Evolutionary conservation across 2,329 filamentous ascomycete genomes (phyloP).

Genomic region (Simplicillium aogashimaense): DNA sequence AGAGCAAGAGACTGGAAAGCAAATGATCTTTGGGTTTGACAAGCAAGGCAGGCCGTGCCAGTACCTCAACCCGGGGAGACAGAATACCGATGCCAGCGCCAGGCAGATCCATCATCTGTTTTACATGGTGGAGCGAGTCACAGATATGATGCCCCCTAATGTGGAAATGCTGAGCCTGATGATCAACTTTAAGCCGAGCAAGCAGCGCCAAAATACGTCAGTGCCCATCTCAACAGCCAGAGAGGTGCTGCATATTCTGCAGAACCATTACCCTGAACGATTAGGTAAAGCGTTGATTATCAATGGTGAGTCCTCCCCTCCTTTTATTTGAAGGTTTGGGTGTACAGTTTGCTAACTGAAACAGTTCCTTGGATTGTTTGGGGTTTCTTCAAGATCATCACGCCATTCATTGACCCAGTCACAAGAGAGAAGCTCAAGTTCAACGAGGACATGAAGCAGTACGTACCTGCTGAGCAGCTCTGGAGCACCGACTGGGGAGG

Average conservation of each 20-base stretch:
- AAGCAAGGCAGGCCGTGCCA: conserved; percentile 76
- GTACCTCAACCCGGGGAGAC: conserved; percentile 79
- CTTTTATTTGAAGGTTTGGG: not conserved
- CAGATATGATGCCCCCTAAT: conserved; percentile 78
- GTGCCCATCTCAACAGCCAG: conserved; percentile 68
- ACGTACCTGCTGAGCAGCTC: conserved; percentile 74
- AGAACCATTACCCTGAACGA: conserved; percentile 92
- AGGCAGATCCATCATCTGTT: conserved; percentile 89
- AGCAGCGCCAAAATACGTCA: conserved; percentile 60
- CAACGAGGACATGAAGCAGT: conserved; percentile 80
- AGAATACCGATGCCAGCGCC: conserved; percentile 83
- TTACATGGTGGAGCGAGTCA: conserved; percentile 85
- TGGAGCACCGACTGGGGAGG: conserved; percentile 68
- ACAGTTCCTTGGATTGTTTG: conserved; percentile 82
- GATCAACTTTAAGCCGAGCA: conserved; percentile 82
- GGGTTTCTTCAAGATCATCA: conserved; percentile 94
- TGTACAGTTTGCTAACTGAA: not conserved
- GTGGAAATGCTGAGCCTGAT: conserved; percentile 81
- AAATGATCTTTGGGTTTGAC: conserved; percentile 82
- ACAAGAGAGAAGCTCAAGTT: conserved; percentile 95
- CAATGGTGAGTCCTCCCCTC: conserved; percentile 59
- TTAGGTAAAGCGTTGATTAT: conserved; percentile 82
- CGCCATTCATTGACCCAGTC: conserved; percentile 89
- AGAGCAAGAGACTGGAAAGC: conserved; percentile 96
- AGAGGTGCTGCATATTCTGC: conserved; percentile 81